Evolutionary conservation across 345 rosid species (phyloP).

Genomic region (Populus pruinosa): DNA sequence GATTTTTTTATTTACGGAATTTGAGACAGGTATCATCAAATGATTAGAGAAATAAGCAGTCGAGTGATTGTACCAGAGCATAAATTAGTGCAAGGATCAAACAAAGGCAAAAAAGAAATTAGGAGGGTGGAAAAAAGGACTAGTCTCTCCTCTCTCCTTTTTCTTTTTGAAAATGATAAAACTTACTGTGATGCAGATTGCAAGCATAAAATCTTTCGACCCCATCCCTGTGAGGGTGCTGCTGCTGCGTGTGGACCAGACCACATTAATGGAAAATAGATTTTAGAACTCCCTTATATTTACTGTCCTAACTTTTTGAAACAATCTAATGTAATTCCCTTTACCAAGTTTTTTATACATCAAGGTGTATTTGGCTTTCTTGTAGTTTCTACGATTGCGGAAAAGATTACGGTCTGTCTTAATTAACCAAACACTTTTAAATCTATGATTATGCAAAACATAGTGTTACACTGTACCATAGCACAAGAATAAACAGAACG

Average conservation of each 20-base stretch:
- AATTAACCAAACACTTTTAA: too few relatives aligned
- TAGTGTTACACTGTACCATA: too few relatives aligned
- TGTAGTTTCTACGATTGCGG: too few relatives aligned
- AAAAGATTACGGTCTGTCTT: too few relatives aligned
- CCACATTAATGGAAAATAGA: background rate
- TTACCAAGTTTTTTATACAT: background rate
- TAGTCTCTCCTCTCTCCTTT: background rate
- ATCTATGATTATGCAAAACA: too few relatives aligned
- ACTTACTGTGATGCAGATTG: too few relatives aligned
- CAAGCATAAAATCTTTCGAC: too few relatives aligned
- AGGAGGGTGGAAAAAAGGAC: background rate
- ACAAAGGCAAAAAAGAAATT: background rate
- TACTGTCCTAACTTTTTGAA: background rate
- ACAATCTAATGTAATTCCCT: background rate
- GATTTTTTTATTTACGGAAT: too few relatives aligned
- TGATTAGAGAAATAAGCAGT: background rate
- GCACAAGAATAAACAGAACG: too few relatives aligned
- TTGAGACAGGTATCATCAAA: too few relatives aligned
- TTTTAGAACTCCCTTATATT: background rate
- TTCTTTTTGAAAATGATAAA: too few relatives aligned
- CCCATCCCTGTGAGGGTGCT: background rate
- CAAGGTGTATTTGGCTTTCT: too few relatives aligned
- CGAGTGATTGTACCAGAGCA: background rate
- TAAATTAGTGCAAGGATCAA: background rate
- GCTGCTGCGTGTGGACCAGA: background rate